Base-by-base conservation (phyloP, 2,329 filamentous ascomycete genomes). In the Pseudogymnoascus sp. region DNA sequence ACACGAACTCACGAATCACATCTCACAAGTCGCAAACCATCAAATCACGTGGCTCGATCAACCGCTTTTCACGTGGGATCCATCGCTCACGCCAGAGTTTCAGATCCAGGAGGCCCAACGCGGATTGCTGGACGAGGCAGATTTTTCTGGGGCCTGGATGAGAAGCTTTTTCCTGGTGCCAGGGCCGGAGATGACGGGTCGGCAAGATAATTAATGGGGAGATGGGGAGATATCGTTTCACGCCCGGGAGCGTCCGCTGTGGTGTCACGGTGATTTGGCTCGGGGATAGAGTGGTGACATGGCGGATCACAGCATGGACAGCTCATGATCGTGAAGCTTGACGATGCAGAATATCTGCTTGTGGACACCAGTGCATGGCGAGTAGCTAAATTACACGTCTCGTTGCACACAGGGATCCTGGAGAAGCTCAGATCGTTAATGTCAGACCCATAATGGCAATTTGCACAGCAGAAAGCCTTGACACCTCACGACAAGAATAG, bases 371-470 rank as follows among this genome's bases (percentile, higher is more conserved):
- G 28, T 5, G 15, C 28, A 33, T 53, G 47, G 30, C 47, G 47
- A 53, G 5, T 53, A 53, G 47, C 47, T 53, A 53, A 53, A 53
- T 53, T 53, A 53, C 47, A 53, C 47, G 28, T 53, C 47, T 53
- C 11, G 28, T 6, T 53, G 28, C 47, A 33, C 28, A 22, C 30
- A 53, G 28, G n/a, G 28, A 53, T n/a, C n/a, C n/a, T 14, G 15
- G 28, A 53, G 47, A 53, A 53, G 47, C 47, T 35, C 47, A 53
- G 47, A 53, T 53, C 28, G 14, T 53, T 53, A 14, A 53, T 53
- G n/a, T 5, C 28, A 53, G 47, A 53, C 28, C 47, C 47, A 53
- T 35, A 53, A 35, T 20, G n/a, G 28, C 47, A 53, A 53, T 33
- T 53, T 53, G 33, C 47, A 53, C 47, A 53, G 28, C 28, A 20